A percentile compares a stretch with the other conserved stretches of the same genome.
These are phyloP conservation scores for Bolboschoenoplectus hybrid DNA, from an alignment of 202 grass and related monocot genomes.

Conservation along the genomic window DNA sequence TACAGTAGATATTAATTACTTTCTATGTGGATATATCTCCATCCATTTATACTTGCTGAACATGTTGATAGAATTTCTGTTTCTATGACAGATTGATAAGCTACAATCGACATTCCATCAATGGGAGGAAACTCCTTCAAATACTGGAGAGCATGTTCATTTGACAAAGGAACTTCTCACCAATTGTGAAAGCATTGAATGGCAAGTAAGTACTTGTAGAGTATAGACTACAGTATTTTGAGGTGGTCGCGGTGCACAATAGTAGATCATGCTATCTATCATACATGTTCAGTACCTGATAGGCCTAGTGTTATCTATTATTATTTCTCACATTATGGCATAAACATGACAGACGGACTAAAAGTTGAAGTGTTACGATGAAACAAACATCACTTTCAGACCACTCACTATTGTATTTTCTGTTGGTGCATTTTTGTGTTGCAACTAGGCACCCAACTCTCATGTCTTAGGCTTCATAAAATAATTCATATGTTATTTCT, in stretches of 20 bases:
- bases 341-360: slow-evolving; percentile 8
- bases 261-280: not conserved
- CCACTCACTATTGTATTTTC: not conserved
- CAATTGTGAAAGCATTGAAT: slow-evolving; percentile 83
- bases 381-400: not conserved
- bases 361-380: not conserved
- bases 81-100: slow-evolving; percentile 69
- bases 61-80: slow-evolving; percentile 14
- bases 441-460: not conserved
- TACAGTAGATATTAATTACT: not conserved
- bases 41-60: not conserved
- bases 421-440: not conserved
- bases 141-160: slow-evolving; percentile 74
- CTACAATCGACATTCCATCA: slow-evolving; percentile 72
- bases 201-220: slow-evolving; percentile 60
- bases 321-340: slow-evolving; percentile 8
- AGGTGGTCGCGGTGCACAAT: not conserved
- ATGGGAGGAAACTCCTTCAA: slow-evolving; percentile 74
- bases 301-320: slow-evolving; percentile 7
- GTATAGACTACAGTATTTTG: not conserved
- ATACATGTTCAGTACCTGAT: not conserved
- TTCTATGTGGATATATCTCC: slow-evolving; percentile 8
- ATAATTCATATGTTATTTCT: slow-evolving; percentile 27
- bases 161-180: slow-evolving; percentile 74
- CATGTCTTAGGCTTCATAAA: slow-evolving; percentile 29